Evolutionary conservation across 306 rosid genomes (phyloP), one percentile per base, ranked within the genome.

Genomic region (Rosa chinensis): DNA sequence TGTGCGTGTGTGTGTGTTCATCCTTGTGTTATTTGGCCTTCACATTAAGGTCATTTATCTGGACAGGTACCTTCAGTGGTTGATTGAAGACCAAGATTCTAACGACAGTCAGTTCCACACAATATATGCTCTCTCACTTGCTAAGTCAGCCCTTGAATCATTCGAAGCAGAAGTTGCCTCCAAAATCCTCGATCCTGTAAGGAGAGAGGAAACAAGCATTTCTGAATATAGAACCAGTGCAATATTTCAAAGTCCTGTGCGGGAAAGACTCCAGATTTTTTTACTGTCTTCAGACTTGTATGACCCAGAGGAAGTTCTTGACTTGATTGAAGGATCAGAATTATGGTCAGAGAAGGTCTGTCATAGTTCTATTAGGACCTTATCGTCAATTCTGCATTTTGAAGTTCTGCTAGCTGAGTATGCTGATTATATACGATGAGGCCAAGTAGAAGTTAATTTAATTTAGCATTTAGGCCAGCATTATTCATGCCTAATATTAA

Each of bases 241-340:
- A 28, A 91, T 92, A 77, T 92, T 92, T 89, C 87, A 87, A 84
- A 87, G 79, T 86, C 82, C 96, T 74, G 89, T 89, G 80, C 85
- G 90, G 73, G 92, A 95, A 87, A 89, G 98, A 77, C 87, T 95
- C 78, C 99, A 95, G 89, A 75, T 88, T 47, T 95, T 95, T 80
- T 87, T 95, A 84, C 92, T 90, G 75, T 92, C 98, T 80, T 95
- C 99, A 21, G 99, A 92, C 76, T 80, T 92, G 82, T 95, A 91
- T 89, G 99, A 95, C 78, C 92, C 99, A 48, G 99, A 95, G 82
- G 99, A 95, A 75, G 91, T 95, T 88, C 92, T 95, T 68, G 92
- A 92, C 80, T 85, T 95, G 88, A 88, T 95, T 81, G 99, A 89
- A 89, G 96, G 89, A 79, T 95, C 99, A 78, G 99, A 95, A 73